Evolutionary conservation across 2,329 filamentous ascomycete species (phyloP).

Genomic region (Trichoderma sp.): DNA sequence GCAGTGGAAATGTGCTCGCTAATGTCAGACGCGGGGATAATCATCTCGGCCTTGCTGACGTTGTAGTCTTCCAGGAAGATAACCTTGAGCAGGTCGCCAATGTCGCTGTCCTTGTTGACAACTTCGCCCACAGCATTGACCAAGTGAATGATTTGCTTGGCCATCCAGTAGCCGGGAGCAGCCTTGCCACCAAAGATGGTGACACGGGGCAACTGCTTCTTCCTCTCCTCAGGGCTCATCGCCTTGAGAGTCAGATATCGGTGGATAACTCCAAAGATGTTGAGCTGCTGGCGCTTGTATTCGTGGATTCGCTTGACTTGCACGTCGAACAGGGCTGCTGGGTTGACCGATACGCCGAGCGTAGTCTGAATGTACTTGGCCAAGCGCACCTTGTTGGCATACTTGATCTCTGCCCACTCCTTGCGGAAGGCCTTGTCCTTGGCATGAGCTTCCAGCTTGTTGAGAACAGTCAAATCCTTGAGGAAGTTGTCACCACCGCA

Average conservation of each 20-base stretch:
- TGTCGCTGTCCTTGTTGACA: constrained; percentile 88
- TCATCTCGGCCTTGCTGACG: constrained; percentile 98
- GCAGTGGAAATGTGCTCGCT: constrained; percentile 99
- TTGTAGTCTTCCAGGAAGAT: constrained; percentile 99
- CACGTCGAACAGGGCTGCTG: constrained; percentile 86
- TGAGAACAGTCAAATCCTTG: constrained; percentile 84
- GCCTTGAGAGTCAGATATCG: constrained; percentile 88
- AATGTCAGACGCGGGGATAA: constrained; percentile 89
- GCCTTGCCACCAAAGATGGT: constrained; percentile 98
- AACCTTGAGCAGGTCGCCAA: constrained; percentile 94
- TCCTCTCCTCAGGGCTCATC: constrained; percentile 78
- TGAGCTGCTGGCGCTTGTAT: constrained; percentile 98
- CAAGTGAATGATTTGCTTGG: constrained; percentile 96
- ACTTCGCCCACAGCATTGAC: constrained; percentile 89
- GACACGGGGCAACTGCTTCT: constrained; percentile 84
- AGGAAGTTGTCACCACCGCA: constrained; percentile 80
- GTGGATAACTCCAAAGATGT: constrained; percentile 97
- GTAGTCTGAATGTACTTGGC: constrained; percentile 87
- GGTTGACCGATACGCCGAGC: constrained; percentile 80
- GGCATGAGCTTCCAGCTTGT: constrained; percentile 79
- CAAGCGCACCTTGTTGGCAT: constrained; percentile 89
- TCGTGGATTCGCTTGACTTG: constrained; percentile 99
- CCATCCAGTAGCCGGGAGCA: constrained; percentile 99
- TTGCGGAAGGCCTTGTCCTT: constrained; percentile 89
- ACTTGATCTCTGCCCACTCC: constrained; percentile 96